A percentile compares a stretch with the other conserved stretches of the same genome.
phyloP scores from a whole-genome alignment of 768 basidiomycete genomes.

The Tricholoma terreum region DNA sequence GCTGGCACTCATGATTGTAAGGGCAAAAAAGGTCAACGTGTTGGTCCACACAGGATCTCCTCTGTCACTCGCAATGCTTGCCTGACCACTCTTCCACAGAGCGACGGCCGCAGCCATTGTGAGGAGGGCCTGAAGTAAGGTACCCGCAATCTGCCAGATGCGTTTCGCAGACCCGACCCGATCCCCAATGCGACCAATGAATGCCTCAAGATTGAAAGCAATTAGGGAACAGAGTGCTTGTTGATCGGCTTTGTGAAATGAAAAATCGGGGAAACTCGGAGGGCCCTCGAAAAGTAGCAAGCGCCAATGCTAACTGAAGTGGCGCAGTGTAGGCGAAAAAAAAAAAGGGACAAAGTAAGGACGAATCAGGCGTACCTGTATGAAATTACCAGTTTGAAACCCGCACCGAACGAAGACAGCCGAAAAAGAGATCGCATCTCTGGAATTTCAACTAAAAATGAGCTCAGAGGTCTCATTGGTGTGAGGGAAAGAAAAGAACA shows the following conservation, averaged over 20 bases:
- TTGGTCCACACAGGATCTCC: slow-evolving; percentile 72
- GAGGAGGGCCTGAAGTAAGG: slow-evolving; percentile 70
- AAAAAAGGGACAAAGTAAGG: not conserved
- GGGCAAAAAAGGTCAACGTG: slow-evolving; percentile 57
- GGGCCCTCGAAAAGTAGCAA: slow-evolving; percentile 66
- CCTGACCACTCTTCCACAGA: slow-evolving; percentile 67
- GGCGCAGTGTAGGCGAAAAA: not conserved
- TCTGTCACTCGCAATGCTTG: slow-evolving; percentile 49
- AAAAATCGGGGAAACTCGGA: slow-evolving; percentile 42
- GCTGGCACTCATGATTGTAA: slow-evolving; percentile 82
- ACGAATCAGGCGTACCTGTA: slow-evolving; percentile 44
- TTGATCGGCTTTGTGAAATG: slow-evolving; percentile 79
- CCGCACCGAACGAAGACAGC: slow-evolving; percentile 84
- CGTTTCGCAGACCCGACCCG: slow-evolving; percentile 70
- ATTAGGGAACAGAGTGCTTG: slow-evolving; percentile 83
- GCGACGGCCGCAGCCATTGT: slow-evolving; percentile 70
- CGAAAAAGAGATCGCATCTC: slow-evolving; percentile 71
- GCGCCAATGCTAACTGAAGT: slow-evolving; percentile 65
- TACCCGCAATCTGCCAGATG: slow-evolving; percentile 69
- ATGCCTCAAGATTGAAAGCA: slow-evolving; percentile 73
- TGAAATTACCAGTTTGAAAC: slow-evolving; percentile 79
- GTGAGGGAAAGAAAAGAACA: slow-evolving; percentile 8
- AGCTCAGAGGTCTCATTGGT: not conserved
- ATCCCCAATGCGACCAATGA: slow-evolving; percentile 77
- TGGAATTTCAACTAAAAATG: slow-evolving; percentile 21